Base-by-base conservation (phyloP, 2,329 filamentous ascomycete species). In the Hymenoscyphus fraxineus region DNA sequence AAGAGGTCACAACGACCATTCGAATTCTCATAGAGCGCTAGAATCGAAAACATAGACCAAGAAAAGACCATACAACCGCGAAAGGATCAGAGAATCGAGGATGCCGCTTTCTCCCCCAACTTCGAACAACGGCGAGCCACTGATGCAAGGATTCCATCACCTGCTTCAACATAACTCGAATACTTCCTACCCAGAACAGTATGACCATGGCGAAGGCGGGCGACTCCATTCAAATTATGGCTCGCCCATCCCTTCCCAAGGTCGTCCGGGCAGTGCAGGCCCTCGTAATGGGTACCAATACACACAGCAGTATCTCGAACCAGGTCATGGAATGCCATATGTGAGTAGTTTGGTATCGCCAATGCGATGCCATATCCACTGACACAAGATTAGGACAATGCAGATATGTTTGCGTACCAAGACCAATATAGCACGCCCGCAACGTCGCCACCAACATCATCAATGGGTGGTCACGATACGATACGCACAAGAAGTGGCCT, bases 371-470 rank as follows among this genome's bases (percentile, higher is more conserved):
- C 55, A 57, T 38, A n/a, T 44, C 60, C 55, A 67, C 66, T 70
- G 58, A 72, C 64, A 61, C 58, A 40, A 40, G 58, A 54, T 19
- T 61, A 73, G 69, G 72, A 74, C 55, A 63, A 61, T 39, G 68
- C 59, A 19, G 66, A 69, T 10, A 68, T 65, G 38, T 68, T 67
- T 32, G 60, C 69, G 47, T 72, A 69, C 44, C 66, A 71, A 58
- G 76, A 80, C 67, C 76, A 78, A 41, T 83, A 83, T 71, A 80
- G 76, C 71, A 85, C 82, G 6, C 82, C 82, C 0, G 81, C 81
- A 35, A 81, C 79, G 61, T 85, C 83, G 39, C 82, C 84, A 2
- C 82, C 83, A 6, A 81, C 80, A 16, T 80, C 80, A 10, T 77
- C 76, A 15, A 71, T 72, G 64, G 63, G 62, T 15, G 61, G 61